phyloP scores from a whole-genome alignment of 164 flowering plant species.

The Aristolochia californica region DNA sequence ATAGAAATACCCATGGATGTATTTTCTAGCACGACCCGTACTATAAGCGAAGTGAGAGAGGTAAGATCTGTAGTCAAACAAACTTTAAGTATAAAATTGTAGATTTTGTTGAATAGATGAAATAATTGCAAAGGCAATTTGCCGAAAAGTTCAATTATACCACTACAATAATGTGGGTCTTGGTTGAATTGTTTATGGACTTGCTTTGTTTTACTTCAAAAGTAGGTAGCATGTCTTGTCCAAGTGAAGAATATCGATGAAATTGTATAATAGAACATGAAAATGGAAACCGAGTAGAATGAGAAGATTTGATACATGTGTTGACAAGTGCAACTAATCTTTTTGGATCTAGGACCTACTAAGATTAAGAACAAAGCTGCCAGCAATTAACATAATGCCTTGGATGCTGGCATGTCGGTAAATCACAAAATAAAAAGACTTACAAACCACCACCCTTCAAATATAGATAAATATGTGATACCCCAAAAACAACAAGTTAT shows the following conservation, averaged over 20 bases:
- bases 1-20: no score
- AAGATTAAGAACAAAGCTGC: slow-evolving; percentile 1
- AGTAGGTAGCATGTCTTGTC: slow-evolving; percentile 63
- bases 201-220: slow-evolving; percentile 57
- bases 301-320: slow-evolving; percentile 47
- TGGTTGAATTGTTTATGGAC: slow-evolving; percentile 65
- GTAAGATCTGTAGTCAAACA: no score
- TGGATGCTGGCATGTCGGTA: no score
- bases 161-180: slow-evolving; percentile 63
- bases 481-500: neutral
- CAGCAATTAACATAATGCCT: neutral
- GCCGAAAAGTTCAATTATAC: slow-evolving; percentile 20
- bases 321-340: no score
- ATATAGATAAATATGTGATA: no score
- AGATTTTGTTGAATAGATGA: neutral
- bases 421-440: no score
- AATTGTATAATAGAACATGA: neutral
- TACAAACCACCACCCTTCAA: no score
- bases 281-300: neutral
- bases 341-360: slow-evolving; percentile 69
- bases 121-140: neutral
- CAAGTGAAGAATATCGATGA: slow-evolving; percentile 1
- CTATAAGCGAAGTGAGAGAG: no score
- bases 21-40: no score
- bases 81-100: neutral